Base-by-base conservation (phyloP, 768 basidiomycete genomes). In the Tylopilus rubrobrunneus region DNA sequence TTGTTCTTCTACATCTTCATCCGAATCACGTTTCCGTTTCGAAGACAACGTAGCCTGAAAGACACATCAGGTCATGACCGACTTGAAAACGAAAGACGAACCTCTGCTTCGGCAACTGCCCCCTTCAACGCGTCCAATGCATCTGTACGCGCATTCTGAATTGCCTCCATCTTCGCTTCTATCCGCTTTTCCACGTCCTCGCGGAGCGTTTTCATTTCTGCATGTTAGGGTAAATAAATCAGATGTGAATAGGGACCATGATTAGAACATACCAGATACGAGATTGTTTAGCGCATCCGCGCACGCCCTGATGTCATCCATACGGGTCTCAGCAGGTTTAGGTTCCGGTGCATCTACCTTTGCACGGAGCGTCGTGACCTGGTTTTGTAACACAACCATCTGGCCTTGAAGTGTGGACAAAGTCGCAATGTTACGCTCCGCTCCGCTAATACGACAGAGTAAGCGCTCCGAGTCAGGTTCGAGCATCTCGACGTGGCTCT, bases 11-110 rank as follows among this genome's bases (percentile, higher is more conserved):
- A 62, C 72, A 37, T 73, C 76, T 57, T 74, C 75, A 41, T 77
- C 76, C 39, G 5, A 25, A 5, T 53, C 59, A 46, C 84, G 84
- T 70, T 87, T 89, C 55, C 86, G 82, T 72, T 89, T 88, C 69
- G 77, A 71, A 48, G 78, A 76, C 56, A 67, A 68, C 56, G 70
- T 21, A 62, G 56, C 59, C 65, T 67, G 19, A 7, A 47, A 51
- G 56, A 52, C 8, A 53, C 28, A 53, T 57, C 62, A 63, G 58
- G 55, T 45, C 62, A 37, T 60, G 63, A 61, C 10, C 47, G 42
- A 21, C 43, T 39, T 48, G 46, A 55, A 49, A 52, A 53, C 63
- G 36, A 44, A 56, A 52, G n/a, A 25, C 39, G 1, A 12, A 67
- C 71, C 52, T 73, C 69, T 4, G 67, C 66, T 45, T 72, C 64